Evolutionary conservation across 177 flowering plant genomes (phyloP).

Genomic region (Vitis hybrid): DNA sequence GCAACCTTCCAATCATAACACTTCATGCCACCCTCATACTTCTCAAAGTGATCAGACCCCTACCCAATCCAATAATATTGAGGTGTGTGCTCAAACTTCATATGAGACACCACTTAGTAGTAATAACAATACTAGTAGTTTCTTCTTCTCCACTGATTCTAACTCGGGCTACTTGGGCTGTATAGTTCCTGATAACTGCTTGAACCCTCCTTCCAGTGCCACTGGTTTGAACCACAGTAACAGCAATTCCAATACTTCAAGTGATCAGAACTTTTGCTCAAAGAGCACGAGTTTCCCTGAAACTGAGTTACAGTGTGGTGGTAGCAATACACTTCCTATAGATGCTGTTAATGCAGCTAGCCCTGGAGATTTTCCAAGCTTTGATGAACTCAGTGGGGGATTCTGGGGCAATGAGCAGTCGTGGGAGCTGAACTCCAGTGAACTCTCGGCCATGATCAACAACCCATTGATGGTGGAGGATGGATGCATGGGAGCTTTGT

Average conservation of each 20-base stretch:
- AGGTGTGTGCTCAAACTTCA: constrained; percentile 11
- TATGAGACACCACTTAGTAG: constrained; percentile 13
- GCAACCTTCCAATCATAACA: constrained; percentile 18
- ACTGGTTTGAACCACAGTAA: constrained; percentile 4
- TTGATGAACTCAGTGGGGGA: constrained; percentile 30
- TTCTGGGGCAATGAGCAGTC: constrained; percentile 33
- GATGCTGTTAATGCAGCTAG: constrained; percentile 10
- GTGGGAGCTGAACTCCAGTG: constrained; percentile 16
- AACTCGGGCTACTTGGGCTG: constrained; percentile 82
- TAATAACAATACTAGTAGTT: constrained; percentile 17
- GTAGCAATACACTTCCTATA: constrained; percentile 4
- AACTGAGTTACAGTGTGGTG: constrained; percentile 20
- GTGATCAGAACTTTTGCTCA: constrained; percentile 13
- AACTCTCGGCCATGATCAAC: constrained; percentile 27
- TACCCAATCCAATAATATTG: constrained; percentile 15
- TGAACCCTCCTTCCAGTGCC: constrained; percentile 44
- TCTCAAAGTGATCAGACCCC: neutral
- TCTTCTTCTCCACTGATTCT: constrained; percentile 35
- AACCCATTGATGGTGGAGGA: constrained; percentile 28
- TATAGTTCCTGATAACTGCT: constrained; percentile 70
- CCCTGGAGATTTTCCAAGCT: constrained; percentile 9
- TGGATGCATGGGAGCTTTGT: constrained; percentile 28
- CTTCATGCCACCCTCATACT: constrained; percentile 12
- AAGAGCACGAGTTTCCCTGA: constrained; percentile 6
- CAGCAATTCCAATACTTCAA: neutral